Conservation (phyloP, 345 rosid species). For the Brassica carinata region DNA sequence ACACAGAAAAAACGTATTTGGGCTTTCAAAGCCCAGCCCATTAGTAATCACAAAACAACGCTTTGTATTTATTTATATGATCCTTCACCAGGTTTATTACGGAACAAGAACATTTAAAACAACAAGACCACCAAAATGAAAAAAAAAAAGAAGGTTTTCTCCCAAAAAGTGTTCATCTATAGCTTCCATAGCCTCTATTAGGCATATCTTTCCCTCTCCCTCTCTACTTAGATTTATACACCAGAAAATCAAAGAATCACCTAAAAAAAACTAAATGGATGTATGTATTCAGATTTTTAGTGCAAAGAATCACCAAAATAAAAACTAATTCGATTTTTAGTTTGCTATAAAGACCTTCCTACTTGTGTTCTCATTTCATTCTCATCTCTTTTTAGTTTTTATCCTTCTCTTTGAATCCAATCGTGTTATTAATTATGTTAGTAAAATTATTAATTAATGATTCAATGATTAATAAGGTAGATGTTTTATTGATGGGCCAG, state of each 20-base stretch:
- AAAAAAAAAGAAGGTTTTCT: too few relatives aligned
- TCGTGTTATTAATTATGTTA: neutral
- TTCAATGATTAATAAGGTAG: constrained; percentile 22
- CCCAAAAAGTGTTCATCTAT: neutral
- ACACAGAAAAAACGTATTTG: neutral
- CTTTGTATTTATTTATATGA: neutral
- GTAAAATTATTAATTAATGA: constrained; percentile 22
- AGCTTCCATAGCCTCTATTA: too few relatives aligned
- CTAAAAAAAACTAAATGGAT: too few relatives aligned
- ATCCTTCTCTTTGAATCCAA: neutral
- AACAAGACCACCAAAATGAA: neutral
- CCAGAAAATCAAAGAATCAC: too few relatives aligned
- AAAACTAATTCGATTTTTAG: too few relatives aligned
- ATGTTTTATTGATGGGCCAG: constrained; percentile 17
- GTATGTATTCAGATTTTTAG: too few relatives aligned
- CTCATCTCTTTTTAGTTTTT: neutral
- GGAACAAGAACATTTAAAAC: neutral
- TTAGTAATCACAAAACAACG: neutral
- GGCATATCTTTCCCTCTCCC: too few relatives aligned
- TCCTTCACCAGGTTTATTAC: constrained; percentile 4
- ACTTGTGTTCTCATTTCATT: constrained; percentile 25
- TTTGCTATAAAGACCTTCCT: neutral
- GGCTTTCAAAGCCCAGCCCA: constrained; percentile 29
- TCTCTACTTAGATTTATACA: too few relatives aligned
- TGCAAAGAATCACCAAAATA: neutral